Conservation (phyloP, 371 early-diverging fungal species). For the Mucor sp. region DNA sequence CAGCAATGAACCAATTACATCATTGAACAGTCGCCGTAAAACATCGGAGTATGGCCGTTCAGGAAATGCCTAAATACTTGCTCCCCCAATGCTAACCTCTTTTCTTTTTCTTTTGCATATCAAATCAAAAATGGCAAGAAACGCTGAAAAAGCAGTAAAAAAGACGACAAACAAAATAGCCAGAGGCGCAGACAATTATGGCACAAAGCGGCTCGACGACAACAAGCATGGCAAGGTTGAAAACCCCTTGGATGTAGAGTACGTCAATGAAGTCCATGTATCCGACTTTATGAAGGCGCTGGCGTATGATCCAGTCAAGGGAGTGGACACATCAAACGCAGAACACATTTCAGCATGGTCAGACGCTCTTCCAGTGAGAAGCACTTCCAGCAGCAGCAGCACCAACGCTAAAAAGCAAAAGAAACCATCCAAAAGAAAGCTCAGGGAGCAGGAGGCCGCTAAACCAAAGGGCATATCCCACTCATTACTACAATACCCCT, state of each 20-base stretch:
- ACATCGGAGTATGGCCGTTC: neutral
- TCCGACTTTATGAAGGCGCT: constrained; percentile 53
- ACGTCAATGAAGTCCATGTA: constrained; percentile 56
- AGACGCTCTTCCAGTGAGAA: constrained; percentile 45
- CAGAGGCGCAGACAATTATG: constrained; percentile 21
- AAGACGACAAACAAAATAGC: constrained; percentile 24
- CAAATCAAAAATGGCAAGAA: neutral
- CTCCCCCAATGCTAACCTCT: neutral
- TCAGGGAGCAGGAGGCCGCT: constrained; percentile 31
- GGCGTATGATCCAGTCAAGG: constrained; percentile 30
- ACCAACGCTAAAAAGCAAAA: constrained; percentile 16
- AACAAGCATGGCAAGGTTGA: neutral
- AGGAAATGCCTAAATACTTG: neutral
- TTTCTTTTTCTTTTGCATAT: neutral
- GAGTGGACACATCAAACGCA: neutral
- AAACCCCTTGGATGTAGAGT: constrained; percentile 30
- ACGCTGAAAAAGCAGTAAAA: constrained; percentile 23
- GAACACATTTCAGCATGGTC: constrained; percentile 58
- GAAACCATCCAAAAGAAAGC: constrained; percentile 29
- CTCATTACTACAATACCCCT: constrained; percentile 59
- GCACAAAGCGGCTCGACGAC: constrained; percentile 7
- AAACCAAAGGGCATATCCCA: constrained; percentile 53
- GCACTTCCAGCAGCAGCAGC: neutral
- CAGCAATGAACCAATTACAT: neutral
- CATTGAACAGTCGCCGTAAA: neutral